These are phyloP conservation scores for Erythrobasidium hasegawianum DNA, from an alignment of 1,284 basidiomycete genomes.

Conservation along the genomic window DNA sequence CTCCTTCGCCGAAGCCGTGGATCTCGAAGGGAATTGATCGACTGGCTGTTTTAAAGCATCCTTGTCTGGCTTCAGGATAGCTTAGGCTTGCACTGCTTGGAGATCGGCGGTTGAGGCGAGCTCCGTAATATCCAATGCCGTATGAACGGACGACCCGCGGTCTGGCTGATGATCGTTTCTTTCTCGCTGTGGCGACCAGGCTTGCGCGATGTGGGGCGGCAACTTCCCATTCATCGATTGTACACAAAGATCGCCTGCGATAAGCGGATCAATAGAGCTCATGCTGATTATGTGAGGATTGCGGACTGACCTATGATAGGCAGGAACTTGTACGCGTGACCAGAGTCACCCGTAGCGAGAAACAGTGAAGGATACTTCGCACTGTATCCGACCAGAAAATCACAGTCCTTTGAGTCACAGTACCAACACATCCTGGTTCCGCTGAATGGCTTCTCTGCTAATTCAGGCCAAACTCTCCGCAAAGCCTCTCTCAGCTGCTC, in stretches of 20 bases:
- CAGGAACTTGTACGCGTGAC: constrained; percentile 73
- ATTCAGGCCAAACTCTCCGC: constrained; percentile 63
- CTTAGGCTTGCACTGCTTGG: too few relatives aligned
- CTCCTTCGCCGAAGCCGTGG: constrained; percentile 5
- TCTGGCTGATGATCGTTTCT: constrained; percentile 27
- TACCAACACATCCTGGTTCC: constrained; percentile 79
- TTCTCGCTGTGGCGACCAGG: constrained; percentile 34
- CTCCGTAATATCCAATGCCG: not conserved
- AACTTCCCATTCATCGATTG: constrained; percentile 30
- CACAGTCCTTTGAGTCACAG: constrained; percentile 55
- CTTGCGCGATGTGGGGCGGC: constrained; percentile 21
- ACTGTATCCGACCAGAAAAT: constrained; percentile 72
- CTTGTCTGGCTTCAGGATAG: too few relatives aligned
- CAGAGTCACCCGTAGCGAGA: constrained; percentile 71
- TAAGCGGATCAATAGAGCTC: constrained; percentile 27
- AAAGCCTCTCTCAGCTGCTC: constrained; percentile 57
- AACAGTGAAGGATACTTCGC: constrained; percentile 60
- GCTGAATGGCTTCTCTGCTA: constrained; percentile 63
- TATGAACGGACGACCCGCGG: constrained; percentile 6
- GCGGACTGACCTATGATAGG: not conserved
- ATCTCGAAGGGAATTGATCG: not conserved
- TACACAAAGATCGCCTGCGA: constrained; percentile 20
- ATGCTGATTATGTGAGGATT: not conserved
- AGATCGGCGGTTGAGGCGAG: not conserved
- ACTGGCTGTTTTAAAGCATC: too few relatives aligned